A percentile compares a stretch with the other conserved stretches of the same genome.
Conservation (phyloP, 1,139 yeast species). For the Debaryomyces sp. region DNA sequence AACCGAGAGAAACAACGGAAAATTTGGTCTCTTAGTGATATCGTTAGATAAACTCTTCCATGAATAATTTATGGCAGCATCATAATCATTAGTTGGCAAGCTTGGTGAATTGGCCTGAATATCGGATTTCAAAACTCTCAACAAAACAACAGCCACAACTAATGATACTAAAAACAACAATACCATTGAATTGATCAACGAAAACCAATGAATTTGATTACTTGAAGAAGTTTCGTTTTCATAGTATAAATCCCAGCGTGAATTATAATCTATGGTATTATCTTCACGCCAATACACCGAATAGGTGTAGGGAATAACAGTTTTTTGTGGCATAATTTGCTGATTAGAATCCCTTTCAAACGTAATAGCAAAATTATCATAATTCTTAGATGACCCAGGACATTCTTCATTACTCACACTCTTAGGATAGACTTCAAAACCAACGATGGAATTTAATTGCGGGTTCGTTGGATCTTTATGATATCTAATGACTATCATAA, state of each 20-base stretch:
- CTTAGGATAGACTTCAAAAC: constrained; percentile 88
- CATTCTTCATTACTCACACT: constrained; percentile 69
- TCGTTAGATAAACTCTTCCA: constrained; percentile 62
- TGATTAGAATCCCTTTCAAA: constrained; percentile 22
- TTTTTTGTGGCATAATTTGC: constrained; percentile 18
- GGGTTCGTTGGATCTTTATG: constrained; percentile 49
- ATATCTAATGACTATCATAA: constrained; percentile 77
- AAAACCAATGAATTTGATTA: constrained; percentile 67
- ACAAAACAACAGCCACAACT: constrained; percentile 63
- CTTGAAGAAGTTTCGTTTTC: constrained; percentile 52
- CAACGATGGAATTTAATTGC: constrained; percentile 68
- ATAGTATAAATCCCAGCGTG: constrained; percentile 77
- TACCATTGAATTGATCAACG: constrained; percentile 66
- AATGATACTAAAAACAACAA: constrained; percentile 60
- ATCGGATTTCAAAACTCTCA: constrained; percentile 51
- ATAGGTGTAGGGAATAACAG: constrained; percentile 73
- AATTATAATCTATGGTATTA: constrained; percentile 60
- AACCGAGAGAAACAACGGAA: constrained; percentile 51
- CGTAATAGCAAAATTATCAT: constrained; percentile 53
- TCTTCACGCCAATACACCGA: constrained; percentile 93
- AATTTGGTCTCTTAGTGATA: constrained; percentile 55
- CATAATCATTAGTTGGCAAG: constrained; percentile 18
- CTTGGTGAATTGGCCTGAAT: constrained; percentile 27
- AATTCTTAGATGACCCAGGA: constrained; percentile 68
- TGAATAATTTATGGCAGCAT: constrained; percentile 10